phyloP scores from a whole-genome alignment of 1,284 basidiomycete species.

The Cutaneotrichosporon sp. region DNA sequence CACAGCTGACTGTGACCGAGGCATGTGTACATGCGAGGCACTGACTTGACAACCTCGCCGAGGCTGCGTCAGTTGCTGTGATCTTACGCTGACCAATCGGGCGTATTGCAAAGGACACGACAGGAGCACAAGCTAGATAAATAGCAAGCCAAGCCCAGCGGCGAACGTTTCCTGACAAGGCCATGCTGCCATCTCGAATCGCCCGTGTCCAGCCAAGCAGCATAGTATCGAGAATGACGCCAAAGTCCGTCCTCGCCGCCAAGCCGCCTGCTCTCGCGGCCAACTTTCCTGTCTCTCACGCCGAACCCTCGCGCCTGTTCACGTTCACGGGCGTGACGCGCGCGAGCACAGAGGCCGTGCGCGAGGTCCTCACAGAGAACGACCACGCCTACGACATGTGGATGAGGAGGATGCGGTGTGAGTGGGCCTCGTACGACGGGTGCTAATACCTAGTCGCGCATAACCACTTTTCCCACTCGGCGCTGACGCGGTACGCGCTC shows the following conservation, averaged over 20 bases:
- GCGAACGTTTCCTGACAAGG: background rate
- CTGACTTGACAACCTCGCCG: too few relatives aligned
- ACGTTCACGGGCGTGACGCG: constrained; percentile 53
- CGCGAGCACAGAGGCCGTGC: constrained; percentile 51
- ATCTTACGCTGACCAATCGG: background rate
- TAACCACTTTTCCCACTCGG: constrained; percentile 55
- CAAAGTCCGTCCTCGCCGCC: background rate
- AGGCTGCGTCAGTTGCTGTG: background rate
- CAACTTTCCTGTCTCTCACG: constrained; percentile 33
- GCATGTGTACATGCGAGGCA: background rate
- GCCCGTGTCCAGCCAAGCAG: background rate
- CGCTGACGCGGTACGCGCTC: constrained; percentile 61
- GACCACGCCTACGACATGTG: constrained; percentile 58
- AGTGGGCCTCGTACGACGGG: background rate
- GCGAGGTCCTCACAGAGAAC: constrained; percentile 56
- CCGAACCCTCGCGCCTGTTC: constrained; percentile 26
- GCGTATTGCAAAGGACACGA: background rate
- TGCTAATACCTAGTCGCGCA: constrained; percentile 48
- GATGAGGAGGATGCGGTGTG: constrained; percentile 38
- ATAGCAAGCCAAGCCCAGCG: background rate
- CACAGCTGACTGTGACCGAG: background rate
- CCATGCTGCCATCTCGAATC: background rate
- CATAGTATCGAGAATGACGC: background rate
- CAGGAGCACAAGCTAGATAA: background rate
- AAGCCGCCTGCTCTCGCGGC: constrained; percentile 7